Conservation (phyloP, 495 filamentous ascomycete genomes). For the Penicillium turbatum region DNA sequence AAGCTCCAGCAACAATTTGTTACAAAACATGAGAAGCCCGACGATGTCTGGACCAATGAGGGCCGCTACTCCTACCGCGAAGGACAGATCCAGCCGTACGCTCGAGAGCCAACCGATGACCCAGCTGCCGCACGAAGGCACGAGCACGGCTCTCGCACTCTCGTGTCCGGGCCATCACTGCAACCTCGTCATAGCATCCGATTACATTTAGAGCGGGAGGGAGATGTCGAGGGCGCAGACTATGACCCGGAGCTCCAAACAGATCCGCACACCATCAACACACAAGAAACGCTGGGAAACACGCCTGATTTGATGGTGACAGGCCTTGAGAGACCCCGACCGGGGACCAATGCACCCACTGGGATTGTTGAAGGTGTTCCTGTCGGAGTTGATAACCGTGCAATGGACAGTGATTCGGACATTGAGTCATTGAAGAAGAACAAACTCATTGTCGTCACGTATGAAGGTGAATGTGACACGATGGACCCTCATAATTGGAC, state of each 20-base stretch:
- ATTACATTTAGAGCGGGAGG: conserved; percentile 14
- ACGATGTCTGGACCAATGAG: conserved; percentile 14
- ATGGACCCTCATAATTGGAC: conserved; percentile 57
- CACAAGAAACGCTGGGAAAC: conserved; percentile 15
- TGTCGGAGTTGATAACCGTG: neutral
- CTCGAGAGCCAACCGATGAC: conserved; percentile 7
- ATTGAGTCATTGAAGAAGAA: conserved; percentile 9
- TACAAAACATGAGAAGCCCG: conserved; percentile 7
- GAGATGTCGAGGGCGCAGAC: conserved; percentile 14
- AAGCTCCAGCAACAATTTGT: conserved; percentile 33
- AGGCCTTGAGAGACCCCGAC: conserved; percentile 10
- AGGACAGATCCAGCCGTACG: conserved; percentile 6
- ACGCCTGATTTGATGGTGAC: conserved; percentile 19
- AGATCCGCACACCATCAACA: conserved; percentile 22
- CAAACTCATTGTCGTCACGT: conserved; percentile 55
- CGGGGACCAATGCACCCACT: neutral
- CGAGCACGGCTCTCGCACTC: conserved; percentile 16
- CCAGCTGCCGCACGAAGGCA: neutral
- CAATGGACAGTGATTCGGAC: neutral
- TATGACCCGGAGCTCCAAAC: conserved; percentile 5
- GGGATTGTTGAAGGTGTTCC: neutral
- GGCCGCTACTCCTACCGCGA: conserved; percentile 16
- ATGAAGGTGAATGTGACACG: conserved; percentile 47
- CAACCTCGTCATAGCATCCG: conserved; percentile 10
- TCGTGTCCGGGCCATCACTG: conserved; percentile 8